Evolutionary conservation across 2,329 filamentous ascomycete species (phyloP), one percentile per base, ranked within the genome.

Genomic region (Zymoseptoria passerinii): DNA sequence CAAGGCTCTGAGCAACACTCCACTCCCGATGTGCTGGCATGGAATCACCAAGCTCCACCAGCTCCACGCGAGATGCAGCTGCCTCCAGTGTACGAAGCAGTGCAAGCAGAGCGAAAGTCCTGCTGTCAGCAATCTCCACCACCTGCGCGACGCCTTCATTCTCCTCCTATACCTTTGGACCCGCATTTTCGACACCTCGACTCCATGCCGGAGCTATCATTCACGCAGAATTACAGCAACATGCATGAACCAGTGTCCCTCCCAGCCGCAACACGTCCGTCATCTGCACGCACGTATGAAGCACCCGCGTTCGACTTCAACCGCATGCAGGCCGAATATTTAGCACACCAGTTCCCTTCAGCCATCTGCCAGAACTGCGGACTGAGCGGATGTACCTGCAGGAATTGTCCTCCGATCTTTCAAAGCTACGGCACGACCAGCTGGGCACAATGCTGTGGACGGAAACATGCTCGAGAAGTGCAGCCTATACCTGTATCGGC

Each of bases 321-420:
- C 35, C 63, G 65, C 48, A 61, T 69, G 23, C 63, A 58, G 18
- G 60, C 57, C 28, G 64, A 69, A 54, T 72, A 70, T 59, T 60
- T 66, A 29, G 62, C 54, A 29, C 68, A 71, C 50, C 68, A 70
- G 50, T 66, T 70, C 40, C 69, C 70, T 1, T 66, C 62, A 10
- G 67, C 68, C 10, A 71, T 72, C 23, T 72, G 70, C 55, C 70
- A 71, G 58, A 71, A 67, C 18, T 72, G 70, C 55, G 68, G 69
- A 35, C 62, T 70, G 2, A 66, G 61, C 55, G 69, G 69, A 29
- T 72, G 70, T 53, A 71, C 68, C 27, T 72, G 70, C 55, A 58
- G 68, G 18, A 69, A 66, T 40, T 72, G 70, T 53, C 70, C 70
- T 8, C 67, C 69, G 3, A 59, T 68, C 51, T 68, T 72, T 57